phyloP scores from a whole-genome alignment of 768 basidiomycete genomes.

The Calocybe gangraenosa region DNA sequence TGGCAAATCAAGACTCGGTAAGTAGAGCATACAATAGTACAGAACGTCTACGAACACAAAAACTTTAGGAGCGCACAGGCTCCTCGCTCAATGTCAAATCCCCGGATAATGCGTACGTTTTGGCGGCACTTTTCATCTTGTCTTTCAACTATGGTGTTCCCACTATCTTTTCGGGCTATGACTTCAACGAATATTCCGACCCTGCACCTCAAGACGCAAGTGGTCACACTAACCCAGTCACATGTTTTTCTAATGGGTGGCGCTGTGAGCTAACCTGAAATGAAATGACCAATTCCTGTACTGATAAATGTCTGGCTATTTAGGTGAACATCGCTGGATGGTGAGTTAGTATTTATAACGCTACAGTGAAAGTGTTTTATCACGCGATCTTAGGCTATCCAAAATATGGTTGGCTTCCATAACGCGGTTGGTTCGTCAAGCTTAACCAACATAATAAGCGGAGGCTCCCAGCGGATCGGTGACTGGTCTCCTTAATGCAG shows the following conservation, averaged over 20 bases:
- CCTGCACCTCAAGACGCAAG: conserved; percentile 15
- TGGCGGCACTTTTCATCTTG: conserved; percentile 15
- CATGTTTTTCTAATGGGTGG: conserved; percentile 17
- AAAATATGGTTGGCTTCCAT: conserved; percentile 14
- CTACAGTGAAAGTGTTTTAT: not conserved
- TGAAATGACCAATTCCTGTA: not conserved
- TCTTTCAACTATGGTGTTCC: conserved; percentile 19
- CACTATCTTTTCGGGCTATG: conserved; percentile 17
- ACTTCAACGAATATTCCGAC: conserved; percentile 5
- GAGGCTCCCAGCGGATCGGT: conserved; percentile 18
- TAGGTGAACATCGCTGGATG: too few species aligned
- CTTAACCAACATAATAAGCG: conserved; percentile 12
- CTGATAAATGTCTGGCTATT: too few species aligned
- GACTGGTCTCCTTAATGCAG: not conserved
- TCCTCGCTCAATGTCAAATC: conserved; percentile 15
- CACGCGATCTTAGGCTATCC: conserved; percentile 4
- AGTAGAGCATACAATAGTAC: not conserved
- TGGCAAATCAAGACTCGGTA: conserved; percentile 20
- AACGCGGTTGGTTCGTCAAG: conserved; percentile 13
- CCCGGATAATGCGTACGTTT: conserved; percentile 16
- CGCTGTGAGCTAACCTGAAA: conserved; percentile 8
- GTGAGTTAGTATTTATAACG: too few species aligned
- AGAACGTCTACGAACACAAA: not conserved
- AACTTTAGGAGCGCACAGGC: conserved; percentile 14
- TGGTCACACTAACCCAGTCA: conserved; percentile 17